A percentile compares a stretch with the other conserved stretches of the same genome.
phyloP scores from a whole-genome alignment of 1,284 basidiomycete genomes.

The Wolfiporia cocos region DNA sequence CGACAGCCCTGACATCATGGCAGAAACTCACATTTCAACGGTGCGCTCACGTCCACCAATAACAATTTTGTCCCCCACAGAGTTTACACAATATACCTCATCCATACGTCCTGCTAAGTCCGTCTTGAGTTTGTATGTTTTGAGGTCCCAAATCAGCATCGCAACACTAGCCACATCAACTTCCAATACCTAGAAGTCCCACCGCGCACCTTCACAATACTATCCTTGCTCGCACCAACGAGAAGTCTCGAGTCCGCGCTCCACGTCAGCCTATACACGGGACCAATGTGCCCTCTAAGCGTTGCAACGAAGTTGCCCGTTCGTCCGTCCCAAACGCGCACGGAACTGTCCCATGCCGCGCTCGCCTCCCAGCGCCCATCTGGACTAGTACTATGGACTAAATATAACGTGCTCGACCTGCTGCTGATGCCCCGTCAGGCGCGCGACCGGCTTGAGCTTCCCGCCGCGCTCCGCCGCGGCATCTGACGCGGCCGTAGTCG shows the following conservation, averaged over 20 bases:
- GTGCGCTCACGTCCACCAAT: conserved; percentile 81
- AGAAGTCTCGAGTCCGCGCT: conserved; percentile 90
- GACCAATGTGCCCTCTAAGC: conserved; percentile 88
- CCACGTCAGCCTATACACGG: conserved; percentile 95
- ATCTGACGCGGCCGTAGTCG: conserved; percentile 30
- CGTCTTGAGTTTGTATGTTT: conserved; percentile 88
- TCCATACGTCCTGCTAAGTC: conserved; percentile 96
- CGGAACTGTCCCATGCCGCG: conserved; percentile 88
- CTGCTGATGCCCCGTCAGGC: conserved; percentile 94
- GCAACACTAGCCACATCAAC: neutral
- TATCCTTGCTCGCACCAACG: conserved; percentile 93
- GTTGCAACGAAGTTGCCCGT: conserved; percentile 93
- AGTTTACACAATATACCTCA: conserved; percentile 98
- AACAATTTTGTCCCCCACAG: conserved; percentile 96
- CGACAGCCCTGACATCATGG: too few relatives aligned
- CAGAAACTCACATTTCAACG: conserved; percentile 59
- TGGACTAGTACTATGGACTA: too few relatives aligned
- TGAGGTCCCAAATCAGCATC: conserved; percentile 85
- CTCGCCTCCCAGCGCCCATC: conserved; percentile 91
- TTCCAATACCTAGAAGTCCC: neutral
- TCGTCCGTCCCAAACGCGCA: conserved; percentile 91
- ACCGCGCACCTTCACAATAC: conserved; percentile 80
- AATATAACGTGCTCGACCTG: conserved; percentile 96
- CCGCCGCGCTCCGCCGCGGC: conserved; percentile 31
- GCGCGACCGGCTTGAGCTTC: conserved; percentile 80